Percentiles rank a stretch among this genome's conserved stretches.
phyloP scores from a whole-genome alignment of 2,329 filamentous ascomycete species.

The Trichothecium sympodiale region DNA sequence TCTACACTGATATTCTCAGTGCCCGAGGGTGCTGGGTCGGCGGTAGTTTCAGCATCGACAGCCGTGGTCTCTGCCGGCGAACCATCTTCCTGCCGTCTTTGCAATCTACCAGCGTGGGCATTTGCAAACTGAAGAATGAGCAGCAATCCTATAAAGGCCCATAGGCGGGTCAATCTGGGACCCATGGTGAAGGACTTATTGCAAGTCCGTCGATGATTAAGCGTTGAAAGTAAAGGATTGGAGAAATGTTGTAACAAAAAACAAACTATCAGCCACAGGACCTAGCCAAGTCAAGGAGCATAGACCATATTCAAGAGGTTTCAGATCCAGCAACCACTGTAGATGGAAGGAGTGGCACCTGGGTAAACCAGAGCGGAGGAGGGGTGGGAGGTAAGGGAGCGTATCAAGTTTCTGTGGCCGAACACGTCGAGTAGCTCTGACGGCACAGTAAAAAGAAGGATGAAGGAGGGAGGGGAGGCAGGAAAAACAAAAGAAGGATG shows the following conservation, averaged over 20 bases:
- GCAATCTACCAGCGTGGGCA: conserved; percentile 19
- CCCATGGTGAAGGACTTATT: conserved; percentile 17
- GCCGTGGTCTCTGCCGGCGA: background rate
- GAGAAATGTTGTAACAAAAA: background rate
- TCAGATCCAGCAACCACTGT: background rate
- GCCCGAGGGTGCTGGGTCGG: background rate
- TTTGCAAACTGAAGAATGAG: conserved; percentile 24
- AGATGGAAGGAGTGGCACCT: background rate
- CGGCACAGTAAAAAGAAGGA: no score
- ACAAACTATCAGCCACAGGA: background rate
- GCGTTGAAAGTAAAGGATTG: no score
- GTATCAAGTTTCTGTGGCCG: conserved; percentile 1
- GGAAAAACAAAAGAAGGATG: background rate
- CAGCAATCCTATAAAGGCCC: conserved; percentile 26
- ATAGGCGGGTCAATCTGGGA: conserved; percentile 19
- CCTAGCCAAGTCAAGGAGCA: background rate
- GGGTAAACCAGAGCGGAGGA: background rate
- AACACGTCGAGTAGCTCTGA: no score
- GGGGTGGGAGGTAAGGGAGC: background rate
- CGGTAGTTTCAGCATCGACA: background rate
- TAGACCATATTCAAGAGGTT: background rate
- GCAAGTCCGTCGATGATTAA: no score
- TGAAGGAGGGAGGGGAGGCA: no score
- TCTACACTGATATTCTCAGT: background rate
- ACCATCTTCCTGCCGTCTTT: conserved; percentile 21